A percentile compares a stretch with the other conserved stretches of the same genome.
phyloP scores from a whole-genome alignment of 2,329 filamentous ascomycete genomes.

The Penicillium psychrosexuale region DNA sequence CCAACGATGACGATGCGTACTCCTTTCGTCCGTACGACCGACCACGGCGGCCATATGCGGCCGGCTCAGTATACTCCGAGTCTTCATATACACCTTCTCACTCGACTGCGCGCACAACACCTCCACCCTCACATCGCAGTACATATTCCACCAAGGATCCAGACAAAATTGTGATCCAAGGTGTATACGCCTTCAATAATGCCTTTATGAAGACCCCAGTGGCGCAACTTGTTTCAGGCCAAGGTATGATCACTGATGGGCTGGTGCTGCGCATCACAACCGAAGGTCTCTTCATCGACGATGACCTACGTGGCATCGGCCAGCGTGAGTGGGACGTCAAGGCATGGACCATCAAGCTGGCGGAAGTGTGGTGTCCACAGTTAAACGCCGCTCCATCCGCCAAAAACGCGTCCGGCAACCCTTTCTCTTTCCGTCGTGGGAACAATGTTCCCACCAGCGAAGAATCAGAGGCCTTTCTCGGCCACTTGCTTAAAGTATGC shows the following conservation, averaged over 20 bases:
- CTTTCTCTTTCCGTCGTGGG: conserved; percentile 40
- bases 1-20: conserved; percentile 60
- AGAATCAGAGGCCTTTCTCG: conserved; percentile 64
- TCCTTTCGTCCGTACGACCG: conserved; percentile 77
- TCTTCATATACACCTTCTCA: conserved; percentile 82
- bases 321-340: conserved; percentile 99
- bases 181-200: conserved; percentile 89
- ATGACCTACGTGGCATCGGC: conserved; percentile 85
- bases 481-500: conserved; percentile 62
- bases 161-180: conserved; percentile 92
- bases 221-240: conserved; percentile 83
- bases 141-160: conserved; percentile 86
- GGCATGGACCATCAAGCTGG: conserved; percentile 90
- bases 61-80: conserved; percentile 73
- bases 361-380: conserved; percentile 81
- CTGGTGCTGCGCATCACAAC: conserved; percentile 88
- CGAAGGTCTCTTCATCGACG: conserved; percentile 94
- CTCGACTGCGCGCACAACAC: conserved; percentile 78
- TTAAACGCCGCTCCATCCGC: conserved; percentile 45
- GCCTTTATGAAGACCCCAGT: conserved; percentile 82
- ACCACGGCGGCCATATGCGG: conserved; percentile 60
- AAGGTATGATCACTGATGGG: conserved; percentile 83
- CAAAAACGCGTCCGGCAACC: conserved; percentile 28
- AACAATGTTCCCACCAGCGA: conserved; percentile 57
- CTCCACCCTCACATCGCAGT: conserved; percentile 72